Evolutionary conservation across 768 basidiomycete genomes (phyloP), one percentile per base, ranked within the genome.

Genomic region (Rhizopogon roseolus): DNA sequence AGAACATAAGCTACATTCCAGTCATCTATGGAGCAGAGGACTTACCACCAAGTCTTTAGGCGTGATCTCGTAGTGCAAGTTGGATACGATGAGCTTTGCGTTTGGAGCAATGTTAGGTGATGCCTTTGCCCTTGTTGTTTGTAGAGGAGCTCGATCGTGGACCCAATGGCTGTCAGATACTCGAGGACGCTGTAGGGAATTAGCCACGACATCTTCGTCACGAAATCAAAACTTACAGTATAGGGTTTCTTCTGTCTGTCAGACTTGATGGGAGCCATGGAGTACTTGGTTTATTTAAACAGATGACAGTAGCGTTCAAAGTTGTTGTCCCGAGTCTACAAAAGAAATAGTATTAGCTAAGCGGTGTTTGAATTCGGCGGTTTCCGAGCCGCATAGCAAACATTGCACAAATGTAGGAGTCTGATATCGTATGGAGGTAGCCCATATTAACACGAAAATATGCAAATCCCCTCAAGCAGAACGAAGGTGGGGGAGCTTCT

Each of bases 41-140:
- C 90, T 65, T 60, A 96, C 94, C 72, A 78, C 86, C 46, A 96
- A 77, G 73, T 96, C 93, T 76, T 87, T 86, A 64, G 88, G 81
- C 52, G 86, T 89, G 41, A 97, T 82, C 63, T 96, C 93, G 61
- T 96, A 97, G 73, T 97, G 94, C 59, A 97, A 63, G 68, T 93
- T 93, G 63, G 89, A 84, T 60, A 96, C 87, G 57, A 89, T 67
- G 59, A 95, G 81, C 65, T 84, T 84, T 51, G 80, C 71, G 58
- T 76, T 78, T 25, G 74, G 65, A 3, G 61, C 17, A 10, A 52
- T 53, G 17, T 66, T 58, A 17, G 62, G 54, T 19, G 56, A 54
- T 37, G 59, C 58, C 60, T 65, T 69, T 49, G 60, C 60, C 16
- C 60, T 62, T 44, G 56, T 60, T 46, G 65, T 66, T 62, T 52